Conservation (phyloP, 1,139 yeast genomes). For the Geotrichum cucujoidarum region DNA sequence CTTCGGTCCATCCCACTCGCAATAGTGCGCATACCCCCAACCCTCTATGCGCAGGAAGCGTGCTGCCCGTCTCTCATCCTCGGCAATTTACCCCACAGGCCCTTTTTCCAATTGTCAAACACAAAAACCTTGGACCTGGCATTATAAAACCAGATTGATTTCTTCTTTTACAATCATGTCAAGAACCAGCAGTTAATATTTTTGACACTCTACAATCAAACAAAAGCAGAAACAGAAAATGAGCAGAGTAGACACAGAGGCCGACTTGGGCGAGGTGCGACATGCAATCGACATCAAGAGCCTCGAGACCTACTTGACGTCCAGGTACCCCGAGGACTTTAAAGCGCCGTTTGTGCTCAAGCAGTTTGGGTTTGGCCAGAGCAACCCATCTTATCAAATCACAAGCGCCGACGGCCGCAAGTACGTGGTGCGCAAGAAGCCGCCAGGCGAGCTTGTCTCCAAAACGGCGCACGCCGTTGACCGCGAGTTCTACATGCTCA, state of each 20-base stretch:
- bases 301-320: slow-evolving; percentile 33
- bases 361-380: slow-evolving; percentile 63
- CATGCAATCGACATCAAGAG: slow-evolving; percentile 39
- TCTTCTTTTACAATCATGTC: too few relatives aligned
- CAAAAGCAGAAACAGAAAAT: too few relatives aligned
- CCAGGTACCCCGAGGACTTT: slow-evolving; percentile 19
- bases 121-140: too few relatives aligned
- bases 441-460: slow-evolving; percentile 53
- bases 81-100: too few relatives aligned
- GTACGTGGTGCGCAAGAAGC: slow-evolving; percentile 57
- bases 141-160: too few relatives aligned
- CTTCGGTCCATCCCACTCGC: too few relatives aligned
- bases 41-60: too few relatives aligned
- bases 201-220: too few relatives aligned
- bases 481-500: slow-evolving; percentile 53
- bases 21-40: too few relatives aligned
- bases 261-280: slow-evolving; percentile 37
- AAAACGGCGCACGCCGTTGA: slow-evolving; percentile 64
- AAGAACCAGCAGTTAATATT: too few relatives aligned
- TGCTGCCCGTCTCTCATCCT: too few relatives aligned
- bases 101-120: too few relatives aligned
- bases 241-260: slow-evolving; percentile 34
- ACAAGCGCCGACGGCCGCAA: slow-evolving; percentile 42
- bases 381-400: slow-evolving; percentile 59
- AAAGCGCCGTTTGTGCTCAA: slow-evolving; percentile 31